These are phyloP conservation scores for Hyphopichia khmerensis DNA, from an alignment of 1,139 yeast species.

Conservation along the genomic window DNA sequence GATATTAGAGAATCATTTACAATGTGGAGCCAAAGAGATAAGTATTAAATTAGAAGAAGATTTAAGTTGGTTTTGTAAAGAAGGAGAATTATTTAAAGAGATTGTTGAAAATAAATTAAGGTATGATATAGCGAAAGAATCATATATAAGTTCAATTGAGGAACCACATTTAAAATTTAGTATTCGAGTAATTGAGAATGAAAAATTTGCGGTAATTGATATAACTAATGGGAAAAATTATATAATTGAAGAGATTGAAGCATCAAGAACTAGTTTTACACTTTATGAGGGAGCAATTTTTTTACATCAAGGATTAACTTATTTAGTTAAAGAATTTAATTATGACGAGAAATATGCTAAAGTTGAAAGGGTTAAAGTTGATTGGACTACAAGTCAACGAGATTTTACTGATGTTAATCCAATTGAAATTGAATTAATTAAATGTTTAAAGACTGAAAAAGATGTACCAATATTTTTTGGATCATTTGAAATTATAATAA, in stretches of 20 bases:
- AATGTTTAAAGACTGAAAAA: constrained; percentile 40
- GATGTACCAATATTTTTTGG: constrained; percentile 75
- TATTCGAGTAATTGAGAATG: constrained; percentile 81
- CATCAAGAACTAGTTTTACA: constrained; percentile 84
- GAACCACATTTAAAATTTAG: constrained; percentile 77
- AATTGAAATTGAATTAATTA: constrained; percentile 60
- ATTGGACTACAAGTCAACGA: constrained; percentile 89
- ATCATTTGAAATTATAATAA: constrained; percentile 62
- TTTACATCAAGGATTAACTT: constrained; percentile 90
- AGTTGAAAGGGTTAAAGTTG: constrained; percentile 84
- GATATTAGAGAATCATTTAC: constrained; percentile 77
- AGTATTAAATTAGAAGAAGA: constrained; percentile 66
- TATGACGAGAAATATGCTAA: constrained; percentile 74
- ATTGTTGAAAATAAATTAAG: not conserved
- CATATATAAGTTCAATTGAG: constrained; percentile 58
- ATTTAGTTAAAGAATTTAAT: constrained; percentile 80
- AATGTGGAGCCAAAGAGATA: constrained; percentile 89
- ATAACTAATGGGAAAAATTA: constrained; percentile 70
- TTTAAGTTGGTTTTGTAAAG: constrained; percentile 47
- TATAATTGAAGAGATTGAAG: constrained; percentile 89
- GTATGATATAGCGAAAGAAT: not conserved
- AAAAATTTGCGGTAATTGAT: constrained; percentile 82
- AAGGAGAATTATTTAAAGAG: not conserved
- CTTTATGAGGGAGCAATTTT: constrained; percentile 94
- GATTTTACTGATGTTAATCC: constrained; percentile 96